Conservation (phyloP, 2,329 filamentous ascomycete species). For the Sphaerulina populicola region DNA sequence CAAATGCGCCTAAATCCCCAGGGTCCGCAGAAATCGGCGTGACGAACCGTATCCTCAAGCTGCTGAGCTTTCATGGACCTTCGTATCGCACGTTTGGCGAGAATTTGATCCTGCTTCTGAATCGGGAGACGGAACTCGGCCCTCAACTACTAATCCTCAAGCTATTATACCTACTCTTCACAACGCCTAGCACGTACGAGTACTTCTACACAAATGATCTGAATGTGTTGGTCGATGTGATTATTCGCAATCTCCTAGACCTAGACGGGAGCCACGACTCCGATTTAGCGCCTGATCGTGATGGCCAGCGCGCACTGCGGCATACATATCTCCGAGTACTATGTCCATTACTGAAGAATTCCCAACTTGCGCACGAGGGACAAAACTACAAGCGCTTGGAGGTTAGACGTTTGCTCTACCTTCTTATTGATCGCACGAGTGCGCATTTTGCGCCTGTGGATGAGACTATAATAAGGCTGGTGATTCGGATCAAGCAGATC, state of each 20-base stretch:
- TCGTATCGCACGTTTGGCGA: slow-evolving; percentile 91
- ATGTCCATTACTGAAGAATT: slow-evolving; percentile 82
- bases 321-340: slow-evolving; percentile 93
- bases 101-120: slow-evolving; percentile 90
- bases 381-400: slow-evolving; percentile 90
- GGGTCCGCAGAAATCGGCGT: slow-evolving; percentile 37
- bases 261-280: slow-evolving; percentile 60
- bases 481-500: slow-evolving; percentile 55
- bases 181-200: slow-evolving; percentile 81
- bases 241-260: slow-evolving; percentile 93
- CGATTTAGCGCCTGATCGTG: slow-evolving; percentile 16
- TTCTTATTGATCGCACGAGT: slow-evolving; percentile 46
- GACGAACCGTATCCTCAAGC: slow-evolving; percentile 90
- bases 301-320: slow-evolving; percentile 49
- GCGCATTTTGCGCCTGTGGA: slow-evolving; percentile 73
- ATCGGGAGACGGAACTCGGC: slow-evolving; percentile 86
- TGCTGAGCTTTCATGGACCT: slow-evolving; percentile 70
- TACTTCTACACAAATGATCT: slow-evolving; percentile 99
- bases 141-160: slow-evolving; percentile 95
- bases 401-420: slow-evolving; percentile 63
- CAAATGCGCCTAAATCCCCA: slow-evolving; percentile 47
- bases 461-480: slow-evolving; percentile 68
- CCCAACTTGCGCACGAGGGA: slow-evolving; percentile 68
- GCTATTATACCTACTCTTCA: slow-evolving; percentile 89
- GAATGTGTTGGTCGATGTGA: slow-evolving; percentile 86